Evolutionary conservation across 169 alveolate species (phyloP).

Genomic region (Babesia divergens): DNA sequence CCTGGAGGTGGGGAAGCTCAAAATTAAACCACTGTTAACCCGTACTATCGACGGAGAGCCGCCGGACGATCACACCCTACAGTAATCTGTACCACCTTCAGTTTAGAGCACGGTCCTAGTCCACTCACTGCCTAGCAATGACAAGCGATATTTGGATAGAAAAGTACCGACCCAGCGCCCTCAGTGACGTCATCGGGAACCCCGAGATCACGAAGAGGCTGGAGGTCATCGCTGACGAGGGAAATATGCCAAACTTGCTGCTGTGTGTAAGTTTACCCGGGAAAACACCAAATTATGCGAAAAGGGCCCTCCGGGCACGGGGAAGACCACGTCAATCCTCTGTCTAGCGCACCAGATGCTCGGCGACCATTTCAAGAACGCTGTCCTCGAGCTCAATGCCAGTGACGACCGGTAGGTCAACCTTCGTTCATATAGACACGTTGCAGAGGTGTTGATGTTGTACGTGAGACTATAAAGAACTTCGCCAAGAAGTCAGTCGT

Average conservation of each 20-base stretch:
- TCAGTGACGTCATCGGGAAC: slow-evolving; percentile 96
- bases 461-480: slow-evolving; percentile 94
- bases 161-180: slow-evolving; percentile 93
- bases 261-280: slow-evolving; percentile 78
- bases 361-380: slow-evolving; percentile 83
- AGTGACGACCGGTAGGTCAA: slow-evolving; percentile 91
- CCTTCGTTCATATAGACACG: no score
- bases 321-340: slow-evolving; percentile 97
- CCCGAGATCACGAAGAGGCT: slow-evolving; percentile 88
- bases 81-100: background rate
- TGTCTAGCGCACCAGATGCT: slow-evolving; percentile 96
- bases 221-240: slow-evolving; percentile 89
- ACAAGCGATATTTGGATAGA: slow-evolving; percentile 90
- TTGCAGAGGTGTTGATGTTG: slow-evolving; percentile 96
- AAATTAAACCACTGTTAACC: slow-evolving; percentile 22
- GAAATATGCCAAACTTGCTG: slow-evolving; percentile 96
- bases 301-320: slow-evolving; percentile 99
- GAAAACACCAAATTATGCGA: background rate
- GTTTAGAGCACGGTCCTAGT: background rate
- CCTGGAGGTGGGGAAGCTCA: slow-evolving; percentile 63
- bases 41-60: background rate
- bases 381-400: slow-evolving; percentile 97
- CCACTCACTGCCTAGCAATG: background rate
- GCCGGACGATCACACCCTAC: background rate
- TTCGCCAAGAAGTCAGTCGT: slow-evolving; percentile 93